These are phyloP conservation scores for Apiospora rasikravindrae DNA, from an alignment of 2,329 filamentous ascomycete genomes.

Conservation along the genomic window DNA sequence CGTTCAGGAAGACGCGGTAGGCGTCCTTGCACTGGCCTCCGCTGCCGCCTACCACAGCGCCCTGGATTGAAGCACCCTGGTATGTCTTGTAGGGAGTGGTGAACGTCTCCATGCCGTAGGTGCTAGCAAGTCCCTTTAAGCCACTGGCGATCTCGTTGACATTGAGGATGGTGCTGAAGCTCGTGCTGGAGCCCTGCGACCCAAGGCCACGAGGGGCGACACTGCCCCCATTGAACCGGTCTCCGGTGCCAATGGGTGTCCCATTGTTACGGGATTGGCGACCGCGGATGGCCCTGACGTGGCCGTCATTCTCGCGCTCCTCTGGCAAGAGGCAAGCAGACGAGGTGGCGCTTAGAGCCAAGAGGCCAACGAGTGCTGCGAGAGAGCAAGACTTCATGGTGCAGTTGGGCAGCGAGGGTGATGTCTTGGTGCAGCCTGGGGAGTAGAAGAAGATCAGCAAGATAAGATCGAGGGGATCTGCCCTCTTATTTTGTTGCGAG, in stretches of 20 bases:
- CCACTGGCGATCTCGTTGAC: slow-evolving; percentile 47
- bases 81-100: slow-evolving; percentile 49
- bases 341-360: slow-evolving; percentile 1
- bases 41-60: slow-evolving; percentile 48
- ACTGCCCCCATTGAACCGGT: slow-evolving; percentile 46
- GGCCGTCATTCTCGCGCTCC: slow-evolving; percentile 19
- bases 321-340: slow-evolving; percentile 15
- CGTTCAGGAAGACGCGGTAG: slow-evolving; percentile 58
- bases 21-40: slow-evolving; percentile 44
- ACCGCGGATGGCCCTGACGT: neutral
- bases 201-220: slow-evolving; percentile 49
- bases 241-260: slow-evolving; percentile 34
- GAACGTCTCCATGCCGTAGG: slow-evolving; percentile 46
- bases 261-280: slow-evolving; percentile 23
- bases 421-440: neutral
- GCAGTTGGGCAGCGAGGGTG: neutral
- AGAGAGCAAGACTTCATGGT: slow-evolving; percentile 18
- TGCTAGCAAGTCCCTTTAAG: slow-evolving; percentile 45
- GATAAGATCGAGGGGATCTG: no score
- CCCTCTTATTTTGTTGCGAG: neutral
- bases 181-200: slow-evolving; percentile 39
- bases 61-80: slow-evolving; percentile 45
- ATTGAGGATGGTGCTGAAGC: slow-evolving; percentile 47
- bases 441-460: neutral
- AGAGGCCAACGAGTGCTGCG: neutral